Base-by-base conservation (phyloP, 2,329 filamentous ascomycete genomes). In the Didymosphaeria variabile region DNA sequence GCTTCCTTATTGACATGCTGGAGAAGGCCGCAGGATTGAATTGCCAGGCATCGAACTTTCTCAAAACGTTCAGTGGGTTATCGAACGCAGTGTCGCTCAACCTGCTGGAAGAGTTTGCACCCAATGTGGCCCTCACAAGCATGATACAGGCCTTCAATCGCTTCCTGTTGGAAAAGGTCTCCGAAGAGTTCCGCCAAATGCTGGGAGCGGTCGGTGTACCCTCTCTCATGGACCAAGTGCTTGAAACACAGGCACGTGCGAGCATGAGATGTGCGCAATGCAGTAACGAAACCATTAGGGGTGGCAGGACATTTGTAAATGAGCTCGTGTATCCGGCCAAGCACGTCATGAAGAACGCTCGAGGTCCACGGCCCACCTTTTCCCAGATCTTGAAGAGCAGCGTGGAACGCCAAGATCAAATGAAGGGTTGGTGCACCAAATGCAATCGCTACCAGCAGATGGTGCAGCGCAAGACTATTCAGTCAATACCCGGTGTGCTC, bases 1-100 rank as follows among this genome's bases (percentile, higher is more conserved):
- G 95, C 0, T 99, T 95, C 75, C 83, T 99, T 10, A 96, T 97
- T 70, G 96, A 99, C 74, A 99, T 99, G 95, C 85, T 99, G 26
- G 91, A 98, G 71, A 99, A 98, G 76, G 95, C 95, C 2, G 91
- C 91, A 64, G 94, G 94, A 0, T 91, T 94, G 59, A 97, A 96
- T 61, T 99, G 95, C 68, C 95, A 99, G 75, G 95, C 95, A 15
- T 97, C 94, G 0, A 99, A 99, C 73, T 86, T 99, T 64, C 82
- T 98, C 34, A 97, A 95, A 77, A 92, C 93, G 0, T 89, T 99
- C 60, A 94, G 92, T 75, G 90, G 89, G 66, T 90, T 93, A 63
- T 89, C 92, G 2, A 91, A 94, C 82, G 89, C 88, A 85, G 78
- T 87, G 0, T 91, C 88, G 21, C 80, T 97, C 29, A 91, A 92